Evolutionary conservation across 352 stramenopile species (phyloP).

Genomic region (Pythium vanterpoolii): DNA sequence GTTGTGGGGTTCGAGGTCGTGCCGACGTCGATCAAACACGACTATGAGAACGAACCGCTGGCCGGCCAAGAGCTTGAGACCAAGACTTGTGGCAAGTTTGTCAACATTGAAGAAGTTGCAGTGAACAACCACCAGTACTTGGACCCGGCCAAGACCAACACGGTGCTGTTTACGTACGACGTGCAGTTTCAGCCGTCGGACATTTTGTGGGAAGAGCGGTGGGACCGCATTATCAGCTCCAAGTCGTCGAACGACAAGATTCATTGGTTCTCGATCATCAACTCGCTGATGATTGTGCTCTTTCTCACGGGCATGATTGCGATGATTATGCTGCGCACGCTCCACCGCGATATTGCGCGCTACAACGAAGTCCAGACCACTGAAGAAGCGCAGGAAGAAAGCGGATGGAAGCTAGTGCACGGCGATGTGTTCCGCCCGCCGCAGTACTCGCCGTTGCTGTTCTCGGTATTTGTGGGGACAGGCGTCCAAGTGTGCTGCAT

Average conservation of each 20-base stretch:
- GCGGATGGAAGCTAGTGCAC: slow-evolving; percentile 96
- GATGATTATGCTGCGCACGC: slow-evolving; percentile 99
- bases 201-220: slow-evolving; percentile 96
- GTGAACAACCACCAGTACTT: slow-evolving; percentile 86
- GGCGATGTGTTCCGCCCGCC: slow-evolving; percentile 98
- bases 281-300: slow-evolving; percentile 99
- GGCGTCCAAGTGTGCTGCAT: slow-evolving; percentile 96
- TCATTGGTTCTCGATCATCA: slow-evolving; percentile 99
- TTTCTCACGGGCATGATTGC: slow-evolving; percentile 99
- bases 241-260: slow-evolving; percentile 97
- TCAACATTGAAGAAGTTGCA: slow-evolving; percentile 82
- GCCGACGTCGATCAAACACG: slow-evolving; percentile 93
- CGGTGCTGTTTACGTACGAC: slow-evolving; percentile 99
- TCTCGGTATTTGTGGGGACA: slow-evolving; percentile 94
- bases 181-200: slow-evolving; percentile 95
- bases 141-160: slow-evolving; percentile 57
- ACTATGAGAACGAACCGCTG: slow-evolving; percentile 82
- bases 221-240: slow-evolving; percentile 99
- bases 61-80: slow-evolving; percentile 77
- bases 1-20: slow-evolving; percentile 97
- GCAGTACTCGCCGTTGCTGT: slow-evolving; percentile 90
- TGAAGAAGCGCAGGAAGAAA: slow-evolving; percentile 95
- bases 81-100: slow-evolving; percentile 86
- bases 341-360: slow-evolving; percentile 97
- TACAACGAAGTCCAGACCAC: slow-evolving; percentile 96